phyloP scores from a whole-genome alignment of 73 alveolate genomes.

The Paramecium sexaurelia region DNA sequence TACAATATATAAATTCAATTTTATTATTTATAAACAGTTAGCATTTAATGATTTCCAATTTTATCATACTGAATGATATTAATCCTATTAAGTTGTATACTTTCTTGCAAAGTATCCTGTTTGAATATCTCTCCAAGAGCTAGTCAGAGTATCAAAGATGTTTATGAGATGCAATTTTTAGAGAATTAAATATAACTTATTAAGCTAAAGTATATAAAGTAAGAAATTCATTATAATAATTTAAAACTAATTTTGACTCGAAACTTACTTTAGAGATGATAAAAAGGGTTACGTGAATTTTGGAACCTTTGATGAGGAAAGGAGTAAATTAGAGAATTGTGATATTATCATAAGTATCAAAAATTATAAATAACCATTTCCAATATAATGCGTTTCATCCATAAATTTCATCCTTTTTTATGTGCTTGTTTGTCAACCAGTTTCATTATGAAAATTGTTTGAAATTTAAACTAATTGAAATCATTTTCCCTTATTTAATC shows the following conservation, averaged over 20 bases:
- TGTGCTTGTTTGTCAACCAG: not conserved
- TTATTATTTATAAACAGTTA: constrained; percentile 13
- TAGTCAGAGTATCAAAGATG: not conserved
- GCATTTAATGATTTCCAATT: constrained; percentile 21
- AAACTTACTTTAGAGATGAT: constrained; percentile 45
- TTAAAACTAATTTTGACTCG: not conserved
- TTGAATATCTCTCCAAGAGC: not conserved
- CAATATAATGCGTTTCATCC: not conserved
- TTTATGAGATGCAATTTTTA: not conserved
- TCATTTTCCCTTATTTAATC: not conserved
- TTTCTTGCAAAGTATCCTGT: constrained; percentile 32
- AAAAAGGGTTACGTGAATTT: constrained; percentile 55
- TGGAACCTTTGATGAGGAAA: not conserved
- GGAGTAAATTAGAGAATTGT: not conserved
- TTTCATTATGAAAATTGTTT: not conserved
- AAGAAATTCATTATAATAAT: not conserved
- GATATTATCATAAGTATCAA: not conserved
- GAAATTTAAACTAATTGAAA: not conserved
- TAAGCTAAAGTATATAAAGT: constrained; percentile 27
- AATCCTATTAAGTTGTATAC: constrained; percentile 10
- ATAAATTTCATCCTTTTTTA: not conserved
- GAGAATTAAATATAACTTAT: not conserved
- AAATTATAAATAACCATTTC: not conserved
- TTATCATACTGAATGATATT: not conserved
- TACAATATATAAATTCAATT: constrained; percentile 54